phyloP scores from a whole-genome alignment of 352 stramenopile species.

The Detonula confervacea region DNA sequence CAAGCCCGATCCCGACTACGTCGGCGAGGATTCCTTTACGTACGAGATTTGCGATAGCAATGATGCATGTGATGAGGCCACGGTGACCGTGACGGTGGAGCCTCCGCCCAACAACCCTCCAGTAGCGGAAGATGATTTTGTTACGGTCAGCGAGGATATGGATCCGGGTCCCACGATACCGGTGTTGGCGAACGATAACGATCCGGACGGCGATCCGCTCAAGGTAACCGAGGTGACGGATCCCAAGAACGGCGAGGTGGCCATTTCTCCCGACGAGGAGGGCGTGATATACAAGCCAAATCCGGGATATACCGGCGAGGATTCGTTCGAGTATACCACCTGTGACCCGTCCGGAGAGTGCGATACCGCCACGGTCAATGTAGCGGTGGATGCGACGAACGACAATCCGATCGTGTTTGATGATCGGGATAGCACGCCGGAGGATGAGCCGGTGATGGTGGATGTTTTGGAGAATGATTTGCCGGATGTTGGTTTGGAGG shows the following conservation, averaged over 20 bases:
- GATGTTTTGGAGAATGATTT: slow-evolving; percentile 41
- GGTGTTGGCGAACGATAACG: slow-evolving; percentile 28
- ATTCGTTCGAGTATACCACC: slow-evolving; percentile 34
- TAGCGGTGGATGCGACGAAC: slow-evolving; percentile 17
- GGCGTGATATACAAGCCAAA: slow-evolving; percentile 40
- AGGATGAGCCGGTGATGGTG: slow-evolving; percentile 12
- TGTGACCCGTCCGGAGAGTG: slow-evolving; percentile 33
- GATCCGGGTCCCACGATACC: not conserved
- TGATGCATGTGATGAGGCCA: slow-evolving; percentile 25
- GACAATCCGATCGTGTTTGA: slow-evolving; percentile 22
- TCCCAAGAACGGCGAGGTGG: slow-evolving; percentile 14
- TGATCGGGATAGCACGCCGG: slow-evolving; percentile 11
- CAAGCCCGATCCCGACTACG: slow-evolving; percentile 16
- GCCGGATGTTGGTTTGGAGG: not conserved
- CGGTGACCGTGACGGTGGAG: slow-evolving; percentile 4
- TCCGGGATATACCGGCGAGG: slow-evolving; percentile 26
- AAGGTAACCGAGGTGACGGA: slow-evolving; percentile 14
- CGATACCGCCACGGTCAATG: slow-evolving; percentile 23
- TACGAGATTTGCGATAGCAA: slow-evolving; percentile 24
- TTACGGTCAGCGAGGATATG: slow-evolving; percentile 1
- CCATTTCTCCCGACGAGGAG: slow-evolving; percentile 15
- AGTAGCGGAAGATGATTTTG: slow-evolving; percentile 24
- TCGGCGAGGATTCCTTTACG: slow-evolving; percentile 19
- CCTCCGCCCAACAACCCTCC: slow-evolving; percentile 20
- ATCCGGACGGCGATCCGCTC: slow-evolving; percentile 43